Evolutionary conservation across 208 protist species (phyloP).

Genomic region (Acanthamoeba lugdunensis): DNA sequence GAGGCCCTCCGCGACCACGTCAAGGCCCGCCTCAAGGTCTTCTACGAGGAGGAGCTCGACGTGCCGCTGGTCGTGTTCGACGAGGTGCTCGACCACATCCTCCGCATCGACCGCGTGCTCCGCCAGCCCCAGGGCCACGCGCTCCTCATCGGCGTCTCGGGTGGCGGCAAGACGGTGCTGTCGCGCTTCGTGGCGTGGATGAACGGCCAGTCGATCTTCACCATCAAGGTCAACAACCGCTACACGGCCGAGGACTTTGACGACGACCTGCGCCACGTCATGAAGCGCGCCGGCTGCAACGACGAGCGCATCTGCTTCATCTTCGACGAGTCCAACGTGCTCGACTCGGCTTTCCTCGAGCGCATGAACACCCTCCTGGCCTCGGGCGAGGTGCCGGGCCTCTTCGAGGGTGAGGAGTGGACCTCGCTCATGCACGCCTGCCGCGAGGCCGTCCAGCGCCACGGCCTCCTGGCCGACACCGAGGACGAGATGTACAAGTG

Average conservation of each 20-base stretch:
- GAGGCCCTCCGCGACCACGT: conserved; percentile 93
- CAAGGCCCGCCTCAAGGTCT: conserved; percentile 91
- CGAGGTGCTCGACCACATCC: conserved; percentile 97
- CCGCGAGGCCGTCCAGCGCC: conserved; percentile 84
- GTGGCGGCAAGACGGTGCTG: conserved; percentile 97
- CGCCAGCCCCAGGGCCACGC: conserved; percentile 96
- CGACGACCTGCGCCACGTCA: conserved; percentile 95
- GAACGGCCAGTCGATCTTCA: conserved; percentile 95
- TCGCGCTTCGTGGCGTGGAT: conserved; percentile 98
- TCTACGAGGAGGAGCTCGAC: conserved; percentile 98
- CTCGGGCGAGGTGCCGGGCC: conserved; percentile 97
- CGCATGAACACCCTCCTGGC: conserved; percentile 99
- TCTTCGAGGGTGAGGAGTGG: conserved; percentile 98
- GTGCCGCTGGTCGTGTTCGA: conserved; percentile 97
- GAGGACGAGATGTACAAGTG: conserved; percentile 86
- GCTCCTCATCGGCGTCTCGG: conserved; percentile 95
- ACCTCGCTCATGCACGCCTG: conserved; percentile 92
- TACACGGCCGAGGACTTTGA: conserved; percentile 98
- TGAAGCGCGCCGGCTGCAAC: conserved; percentile 95
- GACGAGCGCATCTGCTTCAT: conserved; percentile 98
- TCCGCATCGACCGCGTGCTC: conserved; percentile 98
- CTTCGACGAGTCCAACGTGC: conserved; percentile 98
- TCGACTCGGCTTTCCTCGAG: conserved; percentile 98
- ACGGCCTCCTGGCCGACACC: conserved; percentile 72
- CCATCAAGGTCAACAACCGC: conserved; percentile 95